Evolutionary conservation across 768 basidiomycete genomes (phyloP).

Genomic region (Arthromyces matolae): DNA sequence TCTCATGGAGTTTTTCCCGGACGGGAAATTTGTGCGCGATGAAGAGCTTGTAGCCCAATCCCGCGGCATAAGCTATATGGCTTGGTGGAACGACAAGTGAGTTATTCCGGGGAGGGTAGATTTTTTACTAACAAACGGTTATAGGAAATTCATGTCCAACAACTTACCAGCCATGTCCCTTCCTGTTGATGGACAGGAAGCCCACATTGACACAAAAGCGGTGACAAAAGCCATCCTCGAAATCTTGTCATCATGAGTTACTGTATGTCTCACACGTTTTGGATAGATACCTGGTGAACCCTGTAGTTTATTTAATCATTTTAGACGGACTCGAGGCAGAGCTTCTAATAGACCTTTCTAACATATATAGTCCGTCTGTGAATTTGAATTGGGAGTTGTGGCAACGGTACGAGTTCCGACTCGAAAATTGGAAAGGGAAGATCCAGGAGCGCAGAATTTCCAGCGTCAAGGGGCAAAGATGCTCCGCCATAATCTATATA

Average conservation of each 20-base stretch:
- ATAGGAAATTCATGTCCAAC: constrained; percentile 33
- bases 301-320: too few species aligned
- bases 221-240: constrained; percentile 38
- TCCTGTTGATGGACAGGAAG: constrained; percentile 21
- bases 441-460: too few species aligned
- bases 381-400: too few species aligned
- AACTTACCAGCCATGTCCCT: constrained; percentile 30
- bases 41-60: constrained; percentile 53
- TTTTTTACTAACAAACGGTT: constrained; percentile 1
- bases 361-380: too few species aligned
- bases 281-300: too few species aligned
- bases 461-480: too few species aligned
- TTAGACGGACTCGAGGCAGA: too few species aligned
- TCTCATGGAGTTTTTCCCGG: constrained; percentile 75
- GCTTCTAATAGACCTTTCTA: too few species aligned
- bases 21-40: constrained; percentile 61
- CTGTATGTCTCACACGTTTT: too few species aligned
- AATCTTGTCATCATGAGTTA: constrained; percentile 8
- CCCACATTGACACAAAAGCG: constrained; percentile 38
- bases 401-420: too few species aligned
- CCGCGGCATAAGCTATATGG: constrained; percentile 54
- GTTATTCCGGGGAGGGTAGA: constrained; percentile 3
- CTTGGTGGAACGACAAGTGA: constrained; percentile 42
- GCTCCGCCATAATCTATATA: too few species aligned
- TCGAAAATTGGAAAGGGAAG: too few species aligned